phyloP scores from a whole-genome alignment of 164 flowering plant species.

The Stephania cephalantha region DNA sequence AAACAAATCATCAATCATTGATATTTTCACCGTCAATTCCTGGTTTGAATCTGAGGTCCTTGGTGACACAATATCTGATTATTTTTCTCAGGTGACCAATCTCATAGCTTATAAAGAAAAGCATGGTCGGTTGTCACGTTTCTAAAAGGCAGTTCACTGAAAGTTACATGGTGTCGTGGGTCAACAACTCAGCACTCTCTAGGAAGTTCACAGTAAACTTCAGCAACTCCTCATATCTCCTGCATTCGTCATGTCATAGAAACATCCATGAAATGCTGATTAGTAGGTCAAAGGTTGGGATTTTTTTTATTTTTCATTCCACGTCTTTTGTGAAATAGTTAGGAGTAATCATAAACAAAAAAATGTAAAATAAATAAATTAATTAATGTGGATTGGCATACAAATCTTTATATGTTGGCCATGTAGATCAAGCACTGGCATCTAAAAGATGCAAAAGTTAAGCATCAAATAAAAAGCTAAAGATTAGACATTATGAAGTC shows the following conservation, averaged over 20 bases:
- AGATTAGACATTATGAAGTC: not conserved
- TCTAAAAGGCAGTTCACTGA: not conserved
- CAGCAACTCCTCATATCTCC: not conserved
- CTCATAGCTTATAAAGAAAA: no score
- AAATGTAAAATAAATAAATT: no score
- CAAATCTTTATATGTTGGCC: not conserved
- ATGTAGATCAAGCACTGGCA: not conserved
- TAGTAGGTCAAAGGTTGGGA: not conserved
- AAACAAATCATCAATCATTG: no score
- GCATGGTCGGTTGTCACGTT: not conserved
- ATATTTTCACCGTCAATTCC: no score
- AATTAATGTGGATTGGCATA: no score
- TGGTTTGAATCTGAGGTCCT: no score
- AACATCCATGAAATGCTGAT: not conserved
- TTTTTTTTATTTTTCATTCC: no score
- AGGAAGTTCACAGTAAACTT: not conserved
- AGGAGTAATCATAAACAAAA: no score
- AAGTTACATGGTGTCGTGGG: not conserved
- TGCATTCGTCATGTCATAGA: no score
- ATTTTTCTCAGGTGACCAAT: no score
- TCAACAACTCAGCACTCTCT: not conserved
- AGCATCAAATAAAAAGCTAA: not conserved
- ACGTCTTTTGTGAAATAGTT: no score
- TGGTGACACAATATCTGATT: no score
- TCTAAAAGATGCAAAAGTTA: not conserved